phyloP scores from a whole-genome alignment of 2,329 filamentous ascomycete genomes.

The Ophioceras dolichostomum region DNA sequence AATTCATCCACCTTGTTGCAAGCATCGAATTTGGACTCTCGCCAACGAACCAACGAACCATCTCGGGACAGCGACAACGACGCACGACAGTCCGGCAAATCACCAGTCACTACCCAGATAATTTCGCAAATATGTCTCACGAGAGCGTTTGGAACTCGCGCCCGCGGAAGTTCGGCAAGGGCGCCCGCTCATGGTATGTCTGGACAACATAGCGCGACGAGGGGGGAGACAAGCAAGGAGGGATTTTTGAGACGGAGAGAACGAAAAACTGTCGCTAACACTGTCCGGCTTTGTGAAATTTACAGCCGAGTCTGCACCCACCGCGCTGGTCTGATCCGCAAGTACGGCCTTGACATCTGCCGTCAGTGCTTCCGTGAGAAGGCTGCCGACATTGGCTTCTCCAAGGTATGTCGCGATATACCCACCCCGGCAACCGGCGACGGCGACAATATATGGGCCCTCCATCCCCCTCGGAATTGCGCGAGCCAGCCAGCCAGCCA shows the following conservation, averaged over 20 bases:
- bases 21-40: too few relatives aligned
- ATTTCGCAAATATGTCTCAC: slow-evolving; percentile 49
- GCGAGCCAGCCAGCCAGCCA: too few relatives aligned
- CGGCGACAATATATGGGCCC: slow-evolving; percentile 5
- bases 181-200: slow-evolving; percentile 82
- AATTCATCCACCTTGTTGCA: too few relatives aligned
- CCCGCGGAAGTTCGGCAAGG: slow-evolving; percentile 95
- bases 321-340: slow-evolving; percentile 98
- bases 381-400: slow-evolving; percentile 59
- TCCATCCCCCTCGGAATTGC: not conserved
- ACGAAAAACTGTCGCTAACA: slow-evolving; percentile 4
- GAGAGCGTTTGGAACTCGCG: slow-evolving; percentile 99
- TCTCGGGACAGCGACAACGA: not conserved
- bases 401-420: slow-evolving; percentile 60
- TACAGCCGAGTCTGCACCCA: slow-evolving; percentile 68
- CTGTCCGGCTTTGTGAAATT: too few relatives aligned
- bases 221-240: slow-evolving; percentile 2
- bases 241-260: not conserved
- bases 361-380: slow-evolving; percentile 71
- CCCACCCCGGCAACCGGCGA: too few relatives aligned
- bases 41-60: too few relatives aligned
- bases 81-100: not conserved
- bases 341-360: slow-evolving; percentile 92
- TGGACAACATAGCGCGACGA: too few relatives aligned
- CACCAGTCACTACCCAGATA: not conserved